Percentiles rank a stretch among this genome's conserved stretches.
Evolutionary conservation across 345 rosid genomes (phyloP).

Genomic region (Conringia planisiliqua): DNA sequence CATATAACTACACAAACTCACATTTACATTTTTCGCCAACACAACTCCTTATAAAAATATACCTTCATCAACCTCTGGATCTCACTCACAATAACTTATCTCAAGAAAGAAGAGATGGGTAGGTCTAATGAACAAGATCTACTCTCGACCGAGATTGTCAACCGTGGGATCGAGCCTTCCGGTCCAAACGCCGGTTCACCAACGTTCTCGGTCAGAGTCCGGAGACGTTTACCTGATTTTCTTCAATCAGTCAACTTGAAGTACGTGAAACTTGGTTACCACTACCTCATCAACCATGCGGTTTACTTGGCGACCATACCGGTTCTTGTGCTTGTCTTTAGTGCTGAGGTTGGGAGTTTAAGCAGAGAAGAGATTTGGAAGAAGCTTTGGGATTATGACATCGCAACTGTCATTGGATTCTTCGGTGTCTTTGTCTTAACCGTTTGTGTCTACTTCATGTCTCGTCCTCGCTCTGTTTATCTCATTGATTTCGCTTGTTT

Average conservation of each 20-base stretch:
- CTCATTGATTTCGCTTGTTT: slow-evolving; percentile 84
- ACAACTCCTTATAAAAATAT: slow-evolving; percentile 13
- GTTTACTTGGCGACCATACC: slow-evolving; percentile 92
- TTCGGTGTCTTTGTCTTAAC: slow-evolving; percentile 68
- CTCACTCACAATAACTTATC: background rate
- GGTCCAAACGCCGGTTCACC: slow-evolving; percentile 89
- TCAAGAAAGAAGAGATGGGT: slow-evolving; percentile 24
- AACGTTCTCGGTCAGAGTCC: slow-evolving; percentile 87
- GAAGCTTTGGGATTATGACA: slow-evolving; percentile 83
- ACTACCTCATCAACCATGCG: slow-evolving; percentile 89
- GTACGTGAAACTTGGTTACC: slow-evolving; percentile 93
- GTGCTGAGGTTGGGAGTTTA: slow-evolving; percentile 87
- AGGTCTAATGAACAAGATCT: slow-evolving; percentile 65
- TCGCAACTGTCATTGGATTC: slow-evolving; percentile 65
- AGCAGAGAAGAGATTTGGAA: slow-evolving; percentile 83
- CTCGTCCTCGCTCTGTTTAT: slow-evolving; percentile 80
- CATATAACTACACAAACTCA: slow-evolving; percentile 18
- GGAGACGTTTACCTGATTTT: slow-evolving; percentile 86
- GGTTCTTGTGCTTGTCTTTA: slow-evolving; percentile 63
- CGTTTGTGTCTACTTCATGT: slow-evolving; percentile 69
- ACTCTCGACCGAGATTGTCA: slow-evolving; percentile 85
- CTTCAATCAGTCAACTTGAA: slow-evolving; percentile 93
- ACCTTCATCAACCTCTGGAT: background rate
- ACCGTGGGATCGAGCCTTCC: slow-evolving; percentile 83
- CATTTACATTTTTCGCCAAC: slow-evolving; percentile 22